Evolutionary conservation across 1,284 basidiomycete species (phyloP).

Genomic region (Malassezia cuniculi): DNA sequence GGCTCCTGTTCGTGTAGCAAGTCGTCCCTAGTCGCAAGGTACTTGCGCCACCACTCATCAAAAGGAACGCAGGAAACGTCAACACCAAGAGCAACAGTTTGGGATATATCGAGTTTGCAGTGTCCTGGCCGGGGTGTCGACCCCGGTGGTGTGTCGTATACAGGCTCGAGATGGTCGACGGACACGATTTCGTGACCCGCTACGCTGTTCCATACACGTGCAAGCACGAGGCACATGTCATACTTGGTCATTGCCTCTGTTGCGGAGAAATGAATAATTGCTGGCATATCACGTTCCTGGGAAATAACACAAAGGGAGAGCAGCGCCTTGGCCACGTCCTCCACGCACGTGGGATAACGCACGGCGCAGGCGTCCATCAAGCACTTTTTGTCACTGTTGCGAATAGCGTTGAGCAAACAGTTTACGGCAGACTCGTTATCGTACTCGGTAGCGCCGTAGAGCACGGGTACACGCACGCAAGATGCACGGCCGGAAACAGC

Average conservation of each 20-base stretch:
- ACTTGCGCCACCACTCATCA: slow-evolving; percentile 36
- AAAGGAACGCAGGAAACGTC: slow-evolving; percentile 24
- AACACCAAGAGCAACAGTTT: slow-evolving; percentile 24
- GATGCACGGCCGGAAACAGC: slow-evolving; percentile 30
- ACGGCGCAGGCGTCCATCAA: slow-evolving; percentile 45
- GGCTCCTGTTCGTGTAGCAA: slow-evolving; percentile 14
- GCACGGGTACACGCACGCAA: slow-evolving; percentile 47
- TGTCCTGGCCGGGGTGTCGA: slow-evolving; percentile 33
- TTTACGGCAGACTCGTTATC: slow-evolving; percentile 41
- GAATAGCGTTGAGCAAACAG: slow-evolving; percentile 28
- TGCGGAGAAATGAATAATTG: slow-evolving; percentile 48
- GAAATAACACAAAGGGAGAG: slow-evolving; percentile 40
- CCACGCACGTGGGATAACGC: slow-evolving; percentile 49
- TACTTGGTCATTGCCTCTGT: slow-evolving; percentile 49
- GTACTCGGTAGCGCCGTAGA: slow-evolving; percentile 30
- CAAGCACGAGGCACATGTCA: slow-evolving; percentile 46
- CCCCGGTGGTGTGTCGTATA: slow-evolving; percentile 31
- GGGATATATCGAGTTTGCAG: slow-evolving; percentile 34
- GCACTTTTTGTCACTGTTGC: slow-evolving; percentile 16
- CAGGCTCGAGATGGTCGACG: slow-evolving; percentile 30
- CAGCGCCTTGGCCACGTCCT: slow-evolving; percentile 47
- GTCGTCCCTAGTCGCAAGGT: slow-evolving; percentile 13
- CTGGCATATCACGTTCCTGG: slow-evolving; percentile 16
- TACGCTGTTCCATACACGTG: slow-evolving; percentile 27
- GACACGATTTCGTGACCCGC: slow-evolving; percentile 17